Evolutionary conservation across 495 filamentous ascomycete genomes (phyloP).

Genomic region (Tuber calosporum): DNA sequence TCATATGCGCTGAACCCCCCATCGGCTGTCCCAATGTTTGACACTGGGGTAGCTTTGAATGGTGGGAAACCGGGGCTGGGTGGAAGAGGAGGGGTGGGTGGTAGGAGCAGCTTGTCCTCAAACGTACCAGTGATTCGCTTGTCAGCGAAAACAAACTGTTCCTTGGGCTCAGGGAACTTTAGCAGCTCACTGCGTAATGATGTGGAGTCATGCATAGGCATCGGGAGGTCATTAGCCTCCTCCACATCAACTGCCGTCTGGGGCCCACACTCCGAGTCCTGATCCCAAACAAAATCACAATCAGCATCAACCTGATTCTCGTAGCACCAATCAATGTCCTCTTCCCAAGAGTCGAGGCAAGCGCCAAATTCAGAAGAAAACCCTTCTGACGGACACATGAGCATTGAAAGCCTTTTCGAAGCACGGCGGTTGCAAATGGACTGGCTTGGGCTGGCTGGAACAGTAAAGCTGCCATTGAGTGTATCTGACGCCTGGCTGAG

Average conservation of each 20-base stretch:
- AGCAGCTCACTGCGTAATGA: conserved; percentile 12
- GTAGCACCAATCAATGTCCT: conserved; percentile 91
- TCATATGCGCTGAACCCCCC: conserved; percentile 29
- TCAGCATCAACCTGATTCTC: conserved; percentile 83
- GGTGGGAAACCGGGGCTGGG: conserved; percentile 24
- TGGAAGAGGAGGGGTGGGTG: conserved; percentile 32
- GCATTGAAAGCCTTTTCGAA: conserved; percentile 24
- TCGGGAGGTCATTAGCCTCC: conserved; percentile 13
- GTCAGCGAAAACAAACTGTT: conserved; percentile 31
- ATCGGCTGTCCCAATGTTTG: conserved; percentile 31
- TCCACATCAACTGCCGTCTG: conserved; percentile 30
- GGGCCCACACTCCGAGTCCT: conserved; percentile 42
- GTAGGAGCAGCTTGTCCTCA: conserved; percentile 41
- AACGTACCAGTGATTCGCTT: conserved; percentile 41
- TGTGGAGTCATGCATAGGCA: conserved; percentile 2
- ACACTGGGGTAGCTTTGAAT: conserved; percentile 5
- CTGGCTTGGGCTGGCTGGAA: conserved; percentile 28
- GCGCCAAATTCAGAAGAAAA: conserved; percentile 40
- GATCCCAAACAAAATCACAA: conserved; percentile 83
- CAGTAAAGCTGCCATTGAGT: conserved; percentile 34
- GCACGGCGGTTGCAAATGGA: conserved; percentile 27
- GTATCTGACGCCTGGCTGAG: conserved; percentile 38
- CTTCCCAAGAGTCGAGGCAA: conserved; percentile 68
- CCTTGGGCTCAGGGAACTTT: conserved; percentile 23
- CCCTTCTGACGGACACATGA: conserved; percentile 24